Conservation (phyloP, 192 early-diverging fungal genomes). For the Coemansia sp. region DNA sequence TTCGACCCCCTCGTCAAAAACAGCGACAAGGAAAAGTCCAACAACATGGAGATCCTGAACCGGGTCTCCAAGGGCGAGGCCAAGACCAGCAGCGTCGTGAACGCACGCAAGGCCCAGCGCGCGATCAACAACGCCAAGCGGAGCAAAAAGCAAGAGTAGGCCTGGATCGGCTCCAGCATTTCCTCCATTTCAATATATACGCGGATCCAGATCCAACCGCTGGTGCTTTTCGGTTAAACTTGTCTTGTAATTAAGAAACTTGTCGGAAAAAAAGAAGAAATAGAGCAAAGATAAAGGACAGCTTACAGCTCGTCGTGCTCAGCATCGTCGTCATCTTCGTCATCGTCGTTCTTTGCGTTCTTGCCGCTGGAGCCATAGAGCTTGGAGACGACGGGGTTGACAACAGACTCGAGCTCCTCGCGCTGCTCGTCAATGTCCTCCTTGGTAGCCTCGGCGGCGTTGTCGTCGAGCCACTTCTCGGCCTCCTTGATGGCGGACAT, state of each 20-base stretch:
- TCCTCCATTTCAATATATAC: neutral
- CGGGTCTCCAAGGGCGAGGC: conserved; percentile 62
- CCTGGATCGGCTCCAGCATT: neutral
- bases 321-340: conserved; percentile 43
- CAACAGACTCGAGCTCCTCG: conserved; percentile 89
- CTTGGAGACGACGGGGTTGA: conserved; percentile 95
- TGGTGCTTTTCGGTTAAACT: too few species aligned
- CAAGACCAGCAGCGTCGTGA: conserved; percentile 33
- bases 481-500: conserved; percentile 80
- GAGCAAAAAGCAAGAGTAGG: conserved; percentile 18
- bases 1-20: conserved; percentile 67
- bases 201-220: neutral
- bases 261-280: neutral
- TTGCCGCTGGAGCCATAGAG: conserved; percentile 70
- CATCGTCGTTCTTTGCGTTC: conserved; percentile 60
- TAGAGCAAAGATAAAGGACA: neutral
- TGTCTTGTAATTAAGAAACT: too few species aligned
- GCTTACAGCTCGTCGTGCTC: conserved; percentile 59
- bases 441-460: conserved; percentile 82
- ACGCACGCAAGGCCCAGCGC: conserved; percentile 56
- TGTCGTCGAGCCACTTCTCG: conserved; percentile 84
- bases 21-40: conserved; percentile 70
- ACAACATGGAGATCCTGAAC: conserved; percentile 70
- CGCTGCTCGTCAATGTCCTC: conserved; percentile 98
- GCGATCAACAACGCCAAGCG: conserved; percentile 51